phyloP scores from a whole-genome alignment of 139 green algal genomes.

The Deuterostichococcus epilithicus region DNA sequence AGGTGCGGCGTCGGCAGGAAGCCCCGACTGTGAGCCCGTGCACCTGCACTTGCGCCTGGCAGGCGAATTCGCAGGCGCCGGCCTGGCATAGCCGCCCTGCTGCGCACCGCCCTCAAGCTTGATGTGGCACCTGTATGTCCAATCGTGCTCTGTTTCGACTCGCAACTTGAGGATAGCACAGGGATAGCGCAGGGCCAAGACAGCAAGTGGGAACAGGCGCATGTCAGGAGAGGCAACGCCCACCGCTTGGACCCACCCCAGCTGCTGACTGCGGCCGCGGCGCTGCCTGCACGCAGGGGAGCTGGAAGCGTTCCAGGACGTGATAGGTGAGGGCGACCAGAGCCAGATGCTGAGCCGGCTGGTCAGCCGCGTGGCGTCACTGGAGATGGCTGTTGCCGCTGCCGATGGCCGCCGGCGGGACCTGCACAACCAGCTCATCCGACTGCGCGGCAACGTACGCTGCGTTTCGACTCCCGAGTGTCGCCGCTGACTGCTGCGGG shows the following conservation, averaged over 20 bases:
- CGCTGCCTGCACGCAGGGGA: slow-evolving; percentile 41
- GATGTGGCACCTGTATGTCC: too few species aligned
- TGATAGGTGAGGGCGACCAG: slow-evolving; percentile 60
- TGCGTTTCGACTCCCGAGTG: background rate
- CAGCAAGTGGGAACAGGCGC: too few species aligned
- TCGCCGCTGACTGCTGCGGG: too few species aligned
- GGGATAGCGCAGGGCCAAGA: too few species aligned
- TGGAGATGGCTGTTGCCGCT: slow-evolving; percentile 58
- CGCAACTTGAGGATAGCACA: too few species aligned
- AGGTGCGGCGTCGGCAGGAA: slow-evolving; percentile 13
- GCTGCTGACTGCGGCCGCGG: background rate
- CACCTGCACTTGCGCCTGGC: background rate
- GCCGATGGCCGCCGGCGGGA: slow-evolving; percentile 56
- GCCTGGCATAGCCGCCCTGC: too few species aligned
- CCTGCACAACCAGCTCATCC: slow-evolving; percentile 85
- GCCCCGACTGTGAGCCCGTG: background rate
- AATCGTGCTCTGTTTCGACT: too few species aligned
- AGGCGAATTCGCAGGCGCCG: too few species aligned
- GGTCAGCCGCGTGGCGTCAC: slow-evolving; percentile 55
- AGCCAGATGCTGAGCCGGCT: slow-evolving; percentile 66
- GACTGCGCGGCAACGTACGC: slow-evolving; percentile 76
- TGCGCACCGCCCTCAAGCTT: too few species aligned
- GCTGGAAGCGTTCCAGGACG: slow-evolving; percentile 68
- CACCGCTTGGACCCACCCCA: background rate
- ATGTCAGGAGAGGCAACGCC: background rate